Evolutionary conservation across 1,284 basidiomycete genomes (phyloP).

Genomic region (Hemileia vastatrix): DNA sequence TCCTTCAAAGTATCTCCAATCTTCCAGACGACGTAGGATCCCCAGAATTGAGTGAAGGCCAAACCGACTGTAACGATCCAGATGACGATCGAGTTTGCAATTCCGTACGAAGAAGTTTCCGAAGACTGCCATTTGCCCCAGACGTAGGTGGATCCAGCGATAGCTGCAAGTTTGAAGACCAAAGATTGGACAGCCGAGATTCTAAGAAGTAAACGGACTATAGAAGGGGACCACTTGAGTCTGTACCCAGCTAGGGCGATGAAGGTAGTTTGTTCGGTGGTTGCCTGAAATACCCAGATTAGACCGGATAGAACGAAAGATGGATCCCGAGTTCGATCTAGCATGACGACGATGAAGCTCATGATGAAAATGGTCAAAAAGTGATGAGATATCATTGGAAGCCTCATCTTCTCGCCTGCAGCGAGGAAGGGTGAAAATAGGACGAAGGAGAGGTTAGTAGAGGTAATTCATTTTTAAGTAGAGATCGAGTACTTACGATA

Average conservation of each 20-base stretch:
- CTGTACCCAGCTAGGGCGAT: slow-evolving; percentile 28
- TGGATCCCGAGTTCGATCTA: slow-evolving; percentile 25
- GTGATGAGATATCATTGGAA: not conserved
- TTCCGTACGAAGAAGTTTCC: not conserved
- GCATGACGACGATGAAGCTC: slow-evolving; percentile 26
- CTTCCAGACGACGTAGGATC: slow-evolving; percentile 25
- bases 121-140: slow-evolving; percentile 24
- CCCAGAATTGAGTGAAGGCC: slow-evolving; percentile 26
- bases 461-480: slow-evolving; percentile 27
- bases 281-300: slow-evolving; percentile 29
- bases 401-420: not conserved
- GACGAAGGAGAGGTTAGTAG: not conserved
- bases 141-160: slow-evolving; percentile 22
- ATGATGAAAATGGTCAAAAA: slow-evolving; percentile 6
- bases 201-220: slow-evolving; percentile 17
- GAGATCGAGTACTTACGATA: slow-evolving; percentile 27
- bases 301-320: slow-evolving; percentile 23
- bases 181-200: slow-evolving; percentile 26
- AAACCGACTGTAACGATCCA: slow-evolving; percentile 26
- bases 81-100: slow-evolving; percentile 23
- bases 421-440: not conserved
- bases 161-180: slow-evolving; percentile 28
- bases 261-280: slow-evolving; percentile 28
- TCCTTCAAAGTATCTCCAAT: slow-evolving; percentile 25
- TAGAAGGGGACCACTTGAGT: slow-evolving; percentile 4